Conservation (phyloP, 139 green algal species). For the Haematococcus lacustris region DNA sequence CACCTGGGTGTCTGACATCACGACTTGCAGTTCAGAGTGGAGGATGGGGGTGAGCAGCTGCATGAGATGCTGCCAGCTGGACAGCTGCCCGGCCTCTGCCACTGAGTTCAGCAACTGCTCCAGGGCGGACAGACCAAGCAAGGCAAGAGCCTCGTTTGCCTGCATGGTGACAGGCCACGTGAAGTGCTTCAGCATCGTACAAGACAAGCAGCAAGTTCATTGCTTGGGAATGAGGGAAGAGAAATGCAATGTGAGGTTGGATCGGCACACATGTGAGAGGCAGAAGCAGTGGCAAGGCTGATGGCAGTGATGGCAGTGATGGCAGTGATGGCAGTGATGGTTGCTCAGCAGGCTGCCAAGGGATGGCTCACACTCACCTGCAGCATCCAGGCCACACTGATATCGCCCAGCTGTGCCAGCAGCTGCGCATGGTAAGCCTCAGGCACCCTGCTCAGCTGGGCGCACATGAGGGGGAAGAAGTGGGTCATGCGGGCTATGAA, state of each 20-base stretch:
- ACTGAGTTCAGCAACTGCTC: constrained; percentile 9
- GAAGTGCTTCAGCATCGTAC: too few species aligned
- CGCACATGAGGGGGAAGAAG: constrained; percentile 33
- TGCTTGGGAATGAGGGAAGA: too few species aligned
- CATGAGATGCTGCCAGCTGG: constrained; percentile 12
- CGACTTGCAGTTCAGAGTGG: not conserved
- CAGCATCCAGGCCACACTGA: constrained; percentile 18
- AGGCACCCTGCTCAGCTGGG: constrained; percentile 19
- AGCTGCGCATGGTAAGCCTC: constrained; percentile 5
- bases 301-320: too few species aligned
- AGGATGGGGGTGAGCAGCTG: constrained; percentile 2
- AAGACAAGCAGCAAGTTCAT: too few species aligned
- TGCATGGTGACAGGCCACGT: too few species aligned
- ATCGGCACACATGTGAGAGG: too few species aligned
- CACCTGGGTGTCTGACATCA: constrained; percentile 10
- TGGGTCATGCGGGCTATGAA: constrained; percentile 29
- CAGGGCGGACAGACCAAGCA: constrained; percentile 13
- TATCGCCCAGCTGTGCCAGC: constrained; percentile 15
- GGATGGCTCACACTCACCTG: too few species aligned
- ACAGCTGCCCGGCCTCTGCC: not conserved
- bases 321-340: too few species aligned
- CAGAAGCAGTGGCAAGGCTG: too few species aligned
- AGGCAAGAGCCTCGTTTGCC: constrained; percentile 11
- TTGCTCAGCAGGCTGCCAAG: too few species aligned
- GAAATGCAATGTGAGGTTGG: too few species aligned